Evolutionary conservation across 768 basidiomycete species (phyloP).

Genomic region (Boletus bicolor): DNA sequence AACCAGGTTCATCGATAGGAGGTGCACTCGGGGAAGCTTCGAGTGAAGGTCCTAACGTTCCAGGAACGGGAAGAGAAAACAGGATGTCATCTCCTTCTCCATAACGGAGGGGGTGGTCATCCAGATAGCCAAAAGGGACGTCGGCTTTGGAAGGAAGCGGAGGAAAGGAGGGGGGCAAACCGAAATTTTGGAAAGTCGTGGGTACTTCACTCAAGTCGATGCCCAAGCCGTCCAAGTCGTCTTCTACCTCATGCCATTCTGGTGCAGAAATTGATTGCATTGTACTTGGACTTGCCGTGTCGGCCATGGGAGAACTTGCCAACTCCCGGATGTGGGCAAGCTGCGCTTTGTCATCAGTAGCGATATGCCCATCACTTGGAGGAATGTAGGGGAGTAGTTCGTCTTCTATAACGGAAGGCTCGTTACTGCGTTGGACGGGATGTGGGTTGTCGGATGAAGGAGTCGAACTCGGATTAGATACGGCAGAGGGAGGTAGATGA

Average conservation of each 20-base stretch:
- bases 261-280: conserved; percentile 43
- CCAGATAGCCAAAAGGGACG: conserved; percentile 36
- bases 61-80: conserved; percentile 34
- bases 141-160: conserved; percentile 40
- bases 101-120: conserved; percentile 38
- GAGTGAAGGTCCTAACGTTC: conserved; percentile 46
- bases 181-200: conserved; percentile 6
- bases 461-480: conserved; percentile 4
- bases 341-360: conserved; percentile 61
- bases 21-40: conserved; percentile 36
- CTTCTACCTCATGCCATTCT: conserved; percentile 50
- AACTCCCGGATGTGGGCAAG: conserved; percentile 50
- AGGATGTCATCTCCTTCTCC: conserved; percentile 29
- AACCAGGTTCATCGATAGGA: conserved; percentile 24
- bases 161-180: conserved; percentile 24
- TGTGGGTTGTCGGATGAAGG: conserved; percentile 12
- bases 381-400: conserved; percentile 30
- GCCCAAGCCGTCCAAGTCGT: conserved; percentile 30
- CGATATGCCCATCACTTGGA: conserved; percentile 51
- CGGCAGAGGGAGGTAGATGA: background rate
- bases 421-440: conserved; percentile 3
- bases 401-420: conserved; percentile 3
- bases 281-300: conserved; percentile 15
- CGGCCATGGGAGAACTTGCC: conserved; percentile 46
- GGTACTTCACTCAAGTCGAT: conserved; percentile 7